Percentiles rank a stretch among this genome's conserved stretches.
phyloP scores from a whole-genome alignment of 1,284 basidiomycete species.

The Naganishia liquefaciens region DNA sequence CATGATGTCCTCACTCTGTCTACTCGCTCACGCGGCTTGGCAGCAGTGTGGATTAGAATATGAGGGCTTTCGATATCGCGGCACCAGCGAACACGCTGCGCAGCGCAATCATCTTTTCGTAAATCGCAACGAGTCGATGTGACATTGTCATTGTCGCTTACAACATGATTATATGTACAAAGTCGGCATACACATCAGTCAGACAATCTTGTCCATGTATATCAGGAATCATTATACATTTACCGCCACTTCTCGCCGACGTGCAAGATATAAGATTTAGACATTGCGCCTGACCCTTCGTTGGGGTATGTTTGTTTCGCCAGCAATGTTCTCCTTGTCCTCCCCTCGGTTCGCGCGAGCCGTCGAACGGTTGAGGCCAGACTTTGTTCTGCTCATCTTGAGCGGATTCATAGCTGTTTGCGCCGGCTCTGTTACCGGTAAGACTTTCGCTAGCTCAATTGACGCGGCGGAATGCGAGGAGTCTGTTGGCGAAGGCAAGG shows the following conservation, averaged over 20 bases:
- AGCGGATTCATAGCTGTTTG: constrained; percentile 3
- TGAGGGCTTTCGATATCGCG: too few species aligned
- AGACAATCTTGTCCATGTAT: background rate
- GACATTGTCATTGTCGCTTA: background rate
- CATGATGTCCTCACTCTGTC: too few species aligned
- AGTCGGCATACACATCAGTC: too few species aligned
- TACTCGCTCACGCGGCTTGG: too few species aligned
- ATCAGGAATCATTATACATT: background rate
- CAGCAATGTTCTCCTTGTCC: constrained; percentile 21
- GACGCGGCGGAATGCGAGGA: background rate
- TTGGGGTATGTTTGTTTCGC: constrained; percentile 19
- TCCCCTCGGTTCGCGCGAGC: constrained; percentile 16
- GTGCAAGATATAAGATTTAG: background rate
- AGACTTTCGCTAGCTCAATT: constrained; percentile 12
- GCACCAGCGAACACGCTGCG: too few species aligned
- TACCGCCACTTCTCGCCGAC: background rate
- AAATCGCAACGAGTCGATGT: background rate
- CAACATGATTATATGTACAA: background rate
- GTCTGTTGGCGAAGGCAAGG: constrained; percentile 4
- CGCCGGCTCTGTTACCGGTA: background rate
- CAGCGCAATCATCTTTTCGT: background rate
- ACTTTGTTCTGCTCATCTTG: constrained; percentile 26
- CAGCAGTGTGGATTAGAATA: too few species aligned
- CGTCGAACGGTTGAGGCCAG: constrained; percentile 21
- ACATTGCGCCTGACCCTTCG: constrained; percentile 20